Percentiles rank a stretch among this genome's conserved stretches.
Evolutionary conservation across 495 filamentous ascomycete genomes (phyloP).

Genomic region (Hypoxylon intermedium): DNA sequence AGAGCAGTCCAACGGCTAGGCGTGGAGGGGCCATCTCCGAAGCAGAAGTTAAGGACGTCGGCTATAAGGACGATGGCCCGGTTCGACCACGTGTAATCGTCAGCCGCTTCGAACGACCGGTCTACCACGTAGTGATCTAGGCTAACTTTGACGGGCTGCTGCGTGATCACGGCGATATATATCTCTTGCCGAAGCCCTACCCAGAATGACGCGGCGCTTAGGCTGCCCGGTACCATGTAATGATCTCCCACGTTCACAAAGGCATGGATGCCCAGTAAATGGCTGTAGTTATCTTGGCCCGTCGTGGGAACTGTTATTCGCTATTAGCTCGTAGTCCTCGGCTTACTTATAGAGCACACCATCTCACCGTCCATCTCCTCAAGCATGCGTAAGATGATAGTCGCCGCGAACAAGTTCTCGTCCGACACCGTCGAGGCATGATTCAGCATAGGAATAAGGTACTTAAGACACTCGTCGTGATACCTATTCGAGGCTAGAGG

Average conservation of each 20-base stretch:
- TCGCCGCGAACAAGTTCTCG: slow-evolving; percentile 66
- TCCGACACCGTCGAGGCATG: slow-evolving; percentile 61
- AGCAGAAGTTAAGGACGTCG: slow-evolving; percentile 61
- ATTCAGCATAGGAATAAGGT: slow-evolving; percentile 57
- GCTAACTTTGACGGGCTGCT: slow-evolving; percentile 51
- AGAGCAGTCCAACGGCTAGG: slow-evolving; percentile 47
- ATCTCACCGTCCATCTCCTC: slow-evolving; percentile 67
- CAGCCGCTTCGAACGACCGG: slow-evolving; percentile 47
- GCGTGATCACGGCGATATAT: slow-evolving; percentile 61
- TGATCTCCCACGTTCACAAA: slow-evolving; percentile 53
- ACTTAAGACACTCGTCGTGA: slow-evolving; percentile 57
- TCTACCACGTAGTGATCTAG: slow-evolving; percentile 53
- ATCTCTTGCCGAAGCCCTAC: slow-evolving; percentile 65
- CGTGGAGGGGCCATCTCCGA: slow-evolving; percentile 42
- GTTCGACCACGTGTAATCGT: slow-evolving; percentile 62
- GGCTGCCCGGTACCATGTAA: slow-evolving; percentile 47
- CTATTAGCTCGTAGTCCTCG: slow-evolving; percentile 16
- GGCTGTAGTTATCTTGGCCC: slow-evolving; percentile 50
- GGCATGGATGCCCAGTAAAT: slow-evolving; percentile 60
- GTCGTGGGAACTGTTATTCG: slow-evolving; percentile 43
- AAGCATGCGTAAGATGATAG: slow-evolving; percentile 65
- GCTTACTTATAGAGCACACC: no score
- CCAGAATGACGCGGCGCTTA: slow-evolving; percentile 62
- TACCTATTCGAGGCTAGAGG: slow-evolving; percentile 56
- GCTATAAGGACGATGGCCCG: slow-evolving; percentile 61